Conservation (phyloP, 768 basidiomycete species). For the Mycena floridula region DNA sequence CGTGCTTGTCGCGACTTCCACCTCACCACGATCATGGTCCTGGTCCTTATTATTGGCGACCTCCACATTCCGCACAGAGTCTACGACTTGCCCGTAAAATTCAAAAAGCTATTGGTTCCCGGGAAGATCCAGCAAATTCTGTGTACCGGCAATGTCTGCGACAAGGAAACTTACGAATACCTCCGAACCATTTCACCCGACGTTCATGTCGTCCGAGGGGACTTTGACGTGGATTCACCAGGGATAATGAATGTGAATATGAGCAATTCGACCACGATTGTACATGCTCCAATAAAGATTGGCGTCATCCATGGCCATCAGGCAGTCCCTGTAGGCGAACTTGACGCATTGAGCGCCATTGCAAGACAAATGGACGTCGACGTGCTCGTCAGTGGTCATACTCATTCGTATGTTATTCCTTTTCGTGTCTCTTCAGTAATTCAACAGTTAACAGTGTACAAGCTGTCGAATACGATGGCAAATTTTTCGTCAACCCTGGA, state of each 20-base stretch:
- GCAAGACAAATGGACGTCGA: slow-evolving; percentile 98
- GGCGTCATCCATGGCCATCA: slow-evolving; percentile 95
- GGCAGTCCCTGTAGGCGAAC: slow-evolving; percentile 84
- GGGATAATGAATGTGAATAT: slow-evolving; percentile 26
- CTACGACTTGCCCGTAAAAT: slow-evolving; percentile 92
- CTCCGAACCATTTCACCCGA: slow-evolving; percentile 91
- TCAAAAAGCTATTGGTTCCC: slow-evolving; percentile 91
- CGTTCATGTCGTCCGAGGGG: slow-evolving; percentile 86
- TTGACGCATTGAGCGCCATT: slow-evolving; percentile 82
- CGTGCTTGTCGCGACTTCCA: too few relatives aligned
- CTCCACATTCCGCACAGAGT: slow-evolving; percentile 89
- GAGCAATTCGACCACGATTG: slow-evolving; percentile 74
- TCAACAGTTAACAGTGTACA: slow-evolving; percentile 59
- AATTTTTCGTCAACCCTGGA: slow-evolving; percentile 96
- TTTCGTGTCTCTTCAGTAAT: not conserved
- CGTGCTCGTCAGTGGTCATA: slow-evolving; percentile 89
- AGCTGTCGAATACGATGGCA: slow-evolving; percentile 83
- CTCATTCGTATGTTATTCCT: slow-evolving; percentile 85
- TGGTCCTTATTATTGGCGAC: slow-evolving; percentile 96
- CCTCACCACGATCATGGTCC: too few relatives aligned
- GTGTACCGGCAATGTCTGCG: slow-evolving; percentile 96
- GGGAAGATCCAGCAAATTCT: slow-evolving; percentile 98
- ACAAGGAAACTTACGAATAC: slow-evolving; percentile 97
- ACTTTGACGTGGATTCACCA: slow-evolving; percentile 81
- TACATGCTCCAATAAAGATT: slow-evolving; percentile 82